Evolutionary conservation across 1,139 yeast species (phyloP).

Genomic region (Kodamaea plutei): DNA sequence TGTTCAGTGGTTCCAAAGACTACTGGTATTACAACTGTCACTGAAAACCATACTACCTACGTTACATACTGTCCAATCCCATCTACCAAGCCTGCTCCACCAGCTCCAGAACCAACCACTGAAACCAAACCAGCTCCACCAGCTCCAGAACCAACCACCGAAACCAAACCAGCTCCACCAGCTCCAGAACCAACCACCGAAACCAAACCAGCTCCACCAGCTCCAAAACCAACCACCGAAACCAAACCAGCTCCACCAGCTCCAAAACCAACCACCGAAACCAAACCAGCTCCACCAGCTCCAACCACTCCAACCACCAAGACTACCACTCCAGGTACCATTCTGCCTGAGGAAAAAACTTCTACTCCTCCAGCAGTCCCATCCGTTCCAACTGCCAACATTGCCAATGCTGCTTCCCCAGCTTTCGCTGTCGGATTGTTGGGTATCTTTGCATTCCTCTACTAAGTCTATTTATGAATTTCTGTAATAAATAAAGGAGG

Average conservation of each 20-base stretch:
- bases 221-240: too few species aligned
- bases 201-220: too few species aligned
- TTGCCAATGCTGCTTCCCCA: constrained; percentile 14
- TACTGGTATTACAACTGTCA: constrained; percentile 27
- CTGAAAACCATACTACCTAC: constrained; percentile 23
- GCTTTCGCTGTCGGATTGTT: constrained; percentile 16
- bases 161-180: constrained; percentile 5
- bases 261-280: too few species aligned
- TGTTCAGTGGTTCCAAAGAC: constrained; percentile 29
- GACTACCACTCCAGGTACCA: background rate
- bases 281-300: too few species aligned
- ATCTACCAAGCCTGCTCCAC: background rate
- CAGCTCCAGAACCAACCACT: constrained; percentile 8
- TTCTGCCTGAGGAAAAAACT: constrained; percentile 6
- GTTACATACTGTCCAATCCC: constrained; percentile 33
- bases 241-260: too few species aligned
- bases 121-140: constrained; percentile 6
- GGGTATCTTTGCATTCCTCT: constrained; percentile 16
- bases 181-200: constrained; percentile 2
- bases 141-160: constrained; percentile 1
- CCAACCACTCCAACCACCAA: too few species aligned
- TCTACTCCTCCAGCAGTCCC: constrained; percentile 8
- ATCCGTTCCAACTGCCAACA: constrained; percentile 10
- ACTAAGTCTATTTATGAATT: constrained; percentile 8
- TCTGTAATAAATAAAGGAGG: too few species aligned